Conservation (phyloP, 371 early-diverging fungal genomes). For the Mucor saturninus region DNA sequence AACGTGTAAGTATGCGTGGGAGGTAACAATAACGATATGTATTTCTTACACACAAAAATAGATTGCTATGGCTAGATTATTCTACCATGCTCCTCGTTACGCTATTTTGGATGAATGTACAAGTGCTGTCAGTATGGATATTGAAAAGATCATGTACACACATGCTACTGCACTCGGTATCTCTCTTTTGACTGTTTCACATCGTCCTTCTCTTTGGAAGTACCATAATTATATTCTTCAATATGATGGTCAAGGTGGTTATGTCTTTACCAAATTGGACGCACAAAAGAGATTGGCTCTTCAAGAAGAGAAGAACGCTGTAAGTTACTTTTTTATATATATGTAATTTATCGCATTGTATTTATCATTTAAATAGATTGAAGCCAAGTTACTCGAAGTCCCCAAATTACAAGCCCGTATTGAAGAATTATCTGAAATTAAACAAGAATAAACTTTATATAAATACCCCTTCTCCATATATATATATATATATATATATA, state of each 20-base stretch:
- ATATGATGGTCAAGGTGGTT: conserved; percentile 91
- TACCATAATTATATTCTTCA: conserved; percentile 86
- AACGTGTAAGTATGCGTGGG: conserved; percentile 56
- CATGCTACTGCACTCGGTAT: conserved; percentile 85
- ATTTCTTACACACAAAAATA: conserved; percentile 14
- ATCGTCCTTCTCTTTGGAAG: conserved; percentile 86
- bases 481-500: background rate
- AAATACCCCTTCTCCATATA: background rate
- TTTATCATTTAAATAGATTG: conserved; percentile 46
- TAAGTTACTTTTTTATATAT: conserved; percentile 31
- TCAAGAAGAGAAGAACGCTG: conserved; percentile 70
- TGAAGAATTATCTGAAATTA: conserved; percentile 56
- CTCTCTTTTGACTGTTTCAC: conserved; percentile 87
- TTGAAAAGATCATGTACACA: conserved; percentile 90
- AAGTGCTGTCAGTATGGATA: conserved; percentile 88
- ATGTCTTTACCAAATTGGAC: conserved; percentile 85
- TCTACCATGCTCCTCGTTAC: conserved; percentile 89
- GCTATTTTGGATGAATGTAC: conserved; percentile 94
- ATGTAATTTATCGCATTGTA: too few species aligned
- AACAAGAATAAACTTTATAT: conserved; percentile 15
- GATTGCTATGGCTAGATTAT: conserved; percentile 90
- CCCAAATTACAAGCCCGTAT: conserved; percentile 75
- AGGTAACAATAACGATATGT: too few species aligned
- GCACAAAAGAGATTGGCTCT: conserved; percentile 86
- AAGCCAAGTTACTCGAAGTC: conserved; percentile 72